Conservation (phyloP, 371 early-diverging fungal genomes). For the Saksenaea vasiformis region DNA sequence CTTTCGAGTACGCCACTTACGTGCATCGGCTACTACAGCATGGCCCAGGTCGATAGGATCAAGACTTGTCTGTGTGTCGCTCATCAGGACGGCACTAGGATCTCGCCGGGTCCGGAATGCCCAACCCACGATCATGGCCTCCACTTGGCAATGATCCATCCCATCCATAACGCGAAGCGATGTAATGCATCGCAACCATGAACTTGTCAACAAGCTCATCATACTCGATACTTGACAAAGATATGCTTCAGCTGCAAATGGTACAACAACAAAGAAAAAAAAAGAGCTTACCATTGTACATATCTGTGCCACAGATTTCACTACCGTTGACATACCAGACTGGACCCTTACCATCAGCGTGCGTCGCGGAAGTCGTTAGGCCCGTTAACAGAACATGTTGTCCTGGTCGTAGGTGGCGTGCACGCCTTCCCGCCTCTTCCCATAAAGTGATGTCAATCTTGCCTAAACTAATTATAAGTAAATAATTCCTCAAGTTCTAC, state of each 20-base stretch:
- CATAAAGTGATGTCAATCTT: slow-evolving; percentile 44
- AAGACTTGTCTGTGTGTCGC: background rate
- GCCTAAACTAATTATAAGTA: slow-evolving; percentile 16
- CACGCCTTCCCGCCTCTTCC: slow-evolving; percentile 35
- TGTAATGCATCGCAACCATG: slow-evolving; percentile 20
- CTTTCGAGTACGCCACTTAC: slow-evolving; percentile 10
- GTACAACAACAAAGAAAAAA: background rate
- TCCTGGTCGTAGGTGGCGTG: slow-evolving; percentile 29
- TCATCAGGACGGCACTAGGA: background rate
- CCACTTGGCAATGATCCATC: slow-evolving; percentile 34
- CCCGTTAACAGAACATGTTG: slow-evolving; percentile 36
- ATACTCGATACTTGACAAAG: slow-evolving; percentile 32
- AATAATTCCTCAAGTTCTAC: background rate
- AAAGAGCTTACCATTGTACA: slow-evolving; percentile 35
- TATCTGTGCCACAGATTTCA: slow-evolving; percentile 31
- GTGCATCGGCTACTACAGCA: slow-evolving; percentile 8
- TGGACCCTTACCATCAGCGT: slow-evolving; percentile 13
- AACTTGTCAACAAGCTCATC: slow-evolving; percentile 27
- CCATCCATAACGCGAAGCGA: slow-evolving; percentile 20
- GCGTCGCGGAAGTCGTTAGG: slow-evolving; percentile 31
- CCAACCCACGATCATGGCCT: slow-evolving; percentile 35
- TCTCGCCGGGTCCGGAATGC: slow-evolving; percentile 10
- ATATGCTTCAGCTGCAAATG: background rate
- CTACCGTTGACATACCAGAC: slow-evolving; percentile 53
- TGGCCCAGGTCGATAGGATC: background rate